A percentile compares a stretch with the other conserved stretches of the same genome.
phyloP scores from a whole-genome alignment of 208 protist species.

The Crithidia bombi region DNA sequence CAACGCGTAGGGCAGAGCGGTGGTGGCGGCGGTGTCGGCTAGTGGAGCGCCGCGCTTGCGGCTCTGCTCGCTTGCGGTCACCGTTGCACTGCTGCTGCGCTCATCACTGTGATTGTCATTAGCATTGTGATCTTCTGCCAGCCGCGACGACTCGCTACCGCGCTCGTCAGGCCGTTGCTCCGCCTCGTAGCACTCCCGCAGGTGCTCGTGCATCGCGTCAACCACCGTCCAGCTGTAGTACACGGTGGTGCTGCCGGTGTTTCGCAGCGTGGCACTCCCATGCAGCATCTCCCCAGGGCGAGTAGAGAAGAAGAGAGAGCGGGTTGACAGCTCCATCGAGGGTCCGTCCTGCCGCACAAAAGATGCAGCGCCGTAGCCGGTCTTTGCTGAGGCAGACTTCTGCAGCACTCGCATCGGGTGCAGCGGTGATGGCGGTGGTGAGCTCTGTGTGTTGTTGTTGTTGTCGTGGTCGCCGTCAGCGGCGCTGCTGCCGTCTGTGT shows the following conservation, averaged over 20 bases:
- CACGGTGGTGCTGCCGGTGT: slow-evolving; percentile 71
- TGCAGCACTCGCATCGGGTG: slow-evolving; percentile 29
- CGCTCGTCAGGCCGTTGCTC: neutral
- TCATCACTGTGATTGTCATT: neutral
- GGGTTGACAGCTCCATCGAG: slow-evolving; percentile 62
- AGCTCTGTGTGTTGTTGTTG: neutral
- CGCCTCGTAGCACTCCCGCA: slow-evolving; percentile 12
- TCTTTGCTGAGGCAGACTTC: neutral
- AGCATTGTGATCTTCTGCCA: neutral
- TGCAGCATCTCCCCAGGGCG: slow-evolving; percentile 65
- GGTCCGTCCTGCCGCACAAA: slow-evolving; percentile 21
- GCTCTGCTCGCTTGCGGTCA: neutral
- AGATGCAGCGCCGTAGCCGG: neutral
- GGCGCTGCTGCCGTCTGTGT: neutral
- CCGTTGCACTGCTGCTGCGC: neutral
- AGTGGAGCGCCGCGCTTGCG: neutral
- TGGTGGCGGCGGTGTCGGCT: neutral
- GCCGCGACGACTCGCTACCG: too few species aligned
- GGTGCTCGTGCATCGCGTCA: slow-evolving; percentile 39
- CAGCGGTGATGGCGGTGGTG: slow-evolving; percentile 16
- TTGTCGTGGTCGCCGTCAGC: neutral
- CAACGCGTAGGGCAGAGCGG: neutral
- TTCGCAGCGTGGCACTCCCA: slow-evolving; percentile 51
- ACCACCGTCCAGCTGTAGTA: slow-evolving; percentile 82
- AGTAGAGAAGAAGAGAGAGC: slow-evolving; percentile 55